Evolutionary conservation across 148 eudicot genomes (phyloP).

Genomic region (Rhododendron henanense): DNA sequence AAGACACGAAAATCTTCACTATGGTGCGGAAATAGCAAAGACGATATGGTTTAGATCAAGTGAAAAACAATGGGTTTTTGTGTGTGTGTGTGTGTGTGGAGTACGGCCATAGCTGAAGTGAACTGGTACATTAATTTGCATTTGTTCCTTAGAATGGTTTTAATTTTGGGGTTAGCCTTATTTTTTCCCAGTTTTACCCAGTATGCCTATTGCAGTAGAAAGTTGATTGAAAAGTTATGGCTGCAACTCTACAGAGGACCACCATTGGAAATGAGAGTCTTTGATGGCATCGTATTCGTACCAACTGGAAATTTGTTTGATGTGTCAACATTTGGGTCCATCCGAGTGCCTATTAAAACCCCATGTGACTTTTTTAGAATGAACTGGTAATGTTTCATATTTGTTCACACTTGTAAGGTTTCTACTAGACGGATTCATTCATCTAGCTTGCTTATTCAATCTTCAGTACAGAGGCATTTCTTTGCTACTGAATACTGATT

Average conservation of each 20-base stretch:
- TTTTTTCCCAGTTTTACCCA: background rate
- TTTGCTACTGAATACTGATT: background rate
- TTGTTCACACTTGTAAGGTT: background rate
- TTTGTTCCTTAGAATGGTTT: background rate
- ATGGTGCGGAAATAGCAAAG: background rate
- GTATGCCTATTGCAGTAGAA: background rate
- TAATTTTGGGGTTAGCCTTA: background rate
- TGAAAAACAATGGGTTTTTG: background rate
- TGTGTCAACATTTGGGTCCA: background rate
- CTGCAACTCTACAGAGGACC: background rate
- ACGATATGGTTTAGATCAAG: background rate
- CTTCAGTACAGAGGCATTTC: background rate
- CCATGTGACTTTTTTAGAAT: background rate
- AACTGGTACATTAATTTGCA: background rate
- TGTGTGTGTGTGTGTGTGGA: background rate
- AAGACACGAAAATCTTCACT: background rate
- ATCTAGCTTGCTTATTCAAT: background rate
- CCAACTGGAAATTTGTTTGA: background rate
- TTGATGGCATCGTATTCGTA: background rate
- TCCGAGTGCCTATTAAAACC: background rate
- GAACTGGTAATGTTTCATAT: background rate
- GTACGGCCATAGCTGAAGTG: background rate
- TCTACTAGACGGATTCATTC: background rate
- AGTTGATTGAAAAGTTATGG: background rate
- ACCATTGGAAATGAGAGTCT: background rate